Evolutionary conservation across 805 yeast genomes (phyloP).

Genomic region (Jamesozyma piceae): DNA sequence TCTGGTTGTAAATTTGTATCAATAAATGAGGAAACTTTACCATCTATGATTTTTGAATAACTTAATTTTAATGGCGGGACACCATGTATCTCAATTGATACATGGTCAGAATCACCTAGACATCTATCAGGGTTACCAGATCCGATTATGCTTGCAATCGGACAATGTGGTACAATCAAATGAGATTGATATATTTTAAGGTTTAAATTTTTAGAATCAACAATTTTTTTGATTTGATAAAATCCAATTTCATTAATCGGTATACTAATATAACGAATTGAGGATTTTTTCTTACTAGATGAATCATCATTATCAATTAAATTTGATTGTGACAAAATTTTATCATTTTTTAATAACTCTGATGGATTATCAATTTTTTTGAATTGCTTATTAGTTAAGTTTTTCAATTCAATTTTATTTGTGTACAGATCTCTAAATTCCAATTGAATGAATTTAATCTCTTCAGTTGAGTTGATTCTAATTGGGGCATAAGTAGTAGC

Average conservation of each 20-base stretch:
- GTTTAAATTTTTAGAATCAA: constrained; percentile 54
- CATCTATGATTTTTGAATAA: constrained; percentile 41
- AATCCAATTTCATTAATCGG: constrained; percentile 65
- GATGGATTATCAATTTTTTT: constrained; percentile 27
- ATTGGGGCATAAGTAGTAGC: constrained; percentile 44
- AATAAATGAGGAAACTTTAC: constrained; percentile 19
- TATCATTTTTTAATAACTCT: constrained; percentile 15
- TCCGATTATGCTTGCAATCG: constrained; percentile 48
- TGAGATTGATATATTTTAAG: constrained; percentile 54
- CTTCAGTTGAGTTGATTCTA: constrained; percentile 69
- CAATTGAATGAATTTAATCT: constrained; percentile 58
- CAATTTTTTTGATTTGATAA: constrained; percentile 60
- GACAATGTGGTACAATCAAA: constrained; percentile 66
- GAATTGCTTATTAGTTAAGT: constrained; percentile 52
- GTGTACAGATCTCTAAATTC: constrained; percentile 49
- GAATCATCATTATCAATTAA: background rate
- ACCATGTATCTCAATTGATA: constrained; percentile 53
- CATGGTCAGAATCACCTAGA: constrained; percentile 46
- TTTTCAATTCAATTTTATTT: constrained; percentile 37
- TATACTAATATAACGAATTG: constrained; percentile 50
- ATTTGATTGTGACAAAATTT: constrained; percentile 8
- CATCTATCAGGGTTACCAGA: constrained; percentile 46
- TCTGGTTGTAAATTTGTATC: constrained; percentile 45
- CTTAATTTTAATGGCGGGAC: constrained; percentile 65
- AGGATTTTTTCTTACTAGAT: constrained; percentile 6